phyloP scores from a whole-genome alignment of 1,139 yeast genomes.

The Candida pseudocylindracea region DNA sequence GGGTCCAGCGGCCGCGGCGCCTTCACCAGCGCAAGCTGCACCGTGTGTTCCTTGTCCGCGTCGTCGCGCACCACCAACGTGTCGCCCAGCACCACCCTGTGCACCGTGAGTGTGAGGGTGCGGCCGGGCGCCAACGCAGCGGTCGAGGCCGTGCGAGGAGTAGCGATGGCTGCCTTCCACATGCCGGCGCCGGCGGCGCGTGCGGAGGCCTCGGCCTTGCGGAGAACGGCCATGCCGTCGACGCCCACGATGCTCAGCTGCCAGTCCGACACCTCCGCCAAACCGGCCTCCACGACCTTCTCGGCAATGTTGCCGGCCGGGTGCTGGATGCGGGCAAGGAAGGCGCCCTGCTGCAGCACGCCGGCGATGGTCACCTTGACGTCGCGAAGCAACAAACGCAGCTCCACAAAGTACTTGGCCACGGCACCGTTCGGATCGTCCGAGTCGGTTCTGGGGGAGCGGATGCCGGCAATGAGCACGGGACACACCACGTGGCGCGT shows the following conservation, averaged over 20 bases:
- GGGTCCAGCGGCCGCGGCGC: constrained; percentile 49
- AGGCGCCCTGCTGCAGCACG: constrained; percentile 35
- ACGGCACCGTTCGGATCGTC: constrained; percentile 14
- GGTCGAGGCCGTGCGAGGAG: constrained; percentile 4
- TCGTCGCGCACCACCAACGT: constrained; percentile 29
- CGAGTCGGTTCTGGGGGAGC: constrained; percentile 45
- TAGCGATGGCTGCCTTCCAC: constrained; percentile 4
- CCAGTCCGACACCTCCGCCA: constrained; percentile 66
- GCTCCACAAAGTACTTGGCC: constrained; percentile 46
- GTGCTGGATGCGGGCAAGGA: constrained; percentile 40
- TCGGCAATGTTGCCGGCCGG: constrained; percentile 60
- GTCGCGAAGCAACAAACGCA: constrained; percentile 38
- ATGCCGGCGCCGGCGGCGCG: constrained; percentile 36
- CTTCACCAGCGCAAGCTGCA: constrained; percentile 53
- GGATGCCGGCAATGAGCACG: constrained; percentile 50
- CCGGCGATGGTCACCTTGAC: constrained; percentile 37
- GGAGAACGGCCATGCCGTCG: constrained; percentile 30
- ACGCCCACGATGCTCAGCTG: constrained; percentile 58
- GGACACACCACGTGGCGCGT: constrained; percentile 26
- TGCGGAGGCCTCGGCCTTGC: constrained; percentile 52
- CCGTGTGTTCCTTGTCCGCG: constrained; percentile 29
- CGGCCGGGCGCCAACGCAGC: constrained; percentile 3
- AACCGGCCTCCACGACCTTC: constrained; percentile 42
- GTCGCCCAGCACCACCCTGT: constrained; percentile 47
- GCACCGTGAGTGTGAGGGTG: constrained; percentile 20